Conservation (phyloP, 148 eudicot genomes). For the Heliosperma pusillum region DNA sequence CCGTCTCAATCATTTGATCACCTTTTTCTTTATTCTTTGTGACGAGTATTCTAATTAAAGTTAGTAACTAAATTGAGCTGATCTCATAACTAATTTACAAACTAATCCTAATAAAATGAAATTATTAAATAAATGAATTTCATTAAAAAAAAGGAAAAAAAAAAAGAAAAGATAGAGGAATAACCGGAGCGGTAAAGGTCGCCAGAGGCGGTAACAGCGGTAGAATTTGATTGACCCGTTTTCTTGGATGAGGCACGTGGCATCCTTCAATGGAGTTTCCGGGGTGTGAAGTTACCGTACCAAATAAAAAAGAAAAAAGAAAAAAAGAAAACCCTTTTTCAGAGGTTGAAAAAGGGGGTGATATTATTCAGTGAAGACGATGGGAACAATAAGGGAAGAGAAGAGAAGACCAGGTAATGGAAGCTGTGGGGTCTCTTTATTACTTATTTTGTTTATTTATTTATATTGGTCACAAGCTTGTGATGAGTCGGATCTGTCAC, state of each 20-base stretch:
- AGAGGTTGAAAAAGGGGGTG: not conserved
- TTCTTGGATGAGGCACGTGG: constrained; percentile 44
- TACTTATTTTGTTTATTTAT: no score
- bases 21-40: no score
- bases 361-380: not conserved
- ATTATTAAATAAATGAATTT: not conserved
- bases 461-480: no score
- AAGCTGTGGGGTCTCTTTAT: no score
- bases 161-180: not conserved
- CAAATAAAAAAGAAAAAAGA: no score
- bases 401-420: not conserved
- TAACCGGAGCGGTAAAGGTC: constrained; percentile 40
- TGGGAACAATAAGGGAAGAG: not conserved
- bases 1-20: no score
- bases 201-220: constrained; percentile 37
- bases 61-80: not conserved
- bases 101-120: not conserved
- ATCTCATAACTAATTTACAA: not conserved
- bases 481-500: no score
- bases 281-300: no score
- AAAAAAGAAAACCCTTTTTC: not conserved
- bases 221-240: constrained; percentile 49
- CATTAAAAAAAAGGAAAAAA: not conserved
- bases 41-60: no score
- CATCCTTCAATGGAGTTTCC: constrained; percentile 22